Percentiles rank a stretch among this genome's conserved stretches.
phyloP scores from a whole-genome alignment of 2,329 filamentous ascomycete species.

The Phaeophleospora eucalypticola region DNA sequence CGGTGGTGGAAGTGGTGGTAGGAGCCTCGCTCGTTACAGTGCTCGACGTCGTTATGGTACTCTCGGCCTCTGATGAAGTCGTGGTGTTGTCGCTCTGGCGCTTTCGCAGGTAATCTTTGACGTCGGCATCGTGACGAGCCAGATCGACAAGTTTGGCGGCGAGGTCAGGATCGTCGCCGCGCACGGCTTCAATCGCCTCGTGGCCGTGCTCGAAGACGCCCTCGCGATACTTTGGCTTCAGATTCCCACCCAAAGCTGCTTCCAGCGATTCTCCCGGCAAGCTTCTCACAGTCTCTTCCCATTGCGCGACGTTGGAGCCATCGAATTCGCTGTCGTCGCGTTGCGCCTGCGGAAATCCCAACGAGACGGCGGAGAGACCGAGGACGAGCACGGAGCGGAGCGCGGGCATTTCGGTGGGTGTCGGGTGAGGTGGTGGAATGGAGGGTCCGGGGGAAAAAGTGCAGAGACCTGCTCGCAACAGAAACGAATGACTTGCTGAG shows the following conservation, averaged over 20 bases:
- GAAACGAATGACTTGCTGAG: conserved; percentile 8
- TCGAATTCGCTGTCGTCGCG: conserved; percentile 15
- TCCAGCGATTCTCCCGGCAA: conserved; percentile 61
- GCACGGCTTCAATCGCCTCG: conserved; percentile 59
- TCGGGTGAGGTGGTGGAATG: background rate
- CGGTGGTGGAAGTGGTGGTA: conserved; percentile 16
- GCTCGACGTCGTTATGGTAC: conserved; percentile 20
- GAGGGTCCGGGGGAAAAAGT: background rate
- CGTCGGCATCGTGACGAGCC: conserved; percentile 46
- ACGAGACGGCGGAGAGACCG: conserved; percentile 36
- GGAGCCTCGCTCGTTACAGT: conserved; percentile 26
- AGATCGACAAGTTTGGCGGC: conserved; percentile 61
- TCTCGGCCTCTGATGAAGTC: conserved; percentile 20
- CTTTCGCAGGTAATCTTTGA: conserved; percentile 40
- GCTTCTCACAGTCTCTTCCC: conserved; percentile 54
- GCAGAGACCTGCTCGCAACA: conserved; percentile 17
- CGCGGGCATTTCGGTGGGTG: conserved; percentile 34
- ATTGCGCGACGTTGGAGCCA: conserved; percentile 30
- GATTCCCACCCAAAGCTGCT: conserved; percentile 60
- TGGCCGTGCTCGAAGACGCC: conserved; percentile 64
- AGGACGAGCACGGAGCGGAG: conserved; percentile 38
- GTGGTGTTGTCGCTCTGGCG: conserved; percentile 33
- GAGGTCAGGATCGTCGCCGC: conserved; percentile 57
- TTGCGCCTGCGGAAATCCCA: conserved; percentile 24
- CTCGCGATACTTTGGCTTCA: conserved; percentile 61